phyloP scores from a whole-genome alignment of 345 rosid genomes.

The Citrus hindsii region DNA sequence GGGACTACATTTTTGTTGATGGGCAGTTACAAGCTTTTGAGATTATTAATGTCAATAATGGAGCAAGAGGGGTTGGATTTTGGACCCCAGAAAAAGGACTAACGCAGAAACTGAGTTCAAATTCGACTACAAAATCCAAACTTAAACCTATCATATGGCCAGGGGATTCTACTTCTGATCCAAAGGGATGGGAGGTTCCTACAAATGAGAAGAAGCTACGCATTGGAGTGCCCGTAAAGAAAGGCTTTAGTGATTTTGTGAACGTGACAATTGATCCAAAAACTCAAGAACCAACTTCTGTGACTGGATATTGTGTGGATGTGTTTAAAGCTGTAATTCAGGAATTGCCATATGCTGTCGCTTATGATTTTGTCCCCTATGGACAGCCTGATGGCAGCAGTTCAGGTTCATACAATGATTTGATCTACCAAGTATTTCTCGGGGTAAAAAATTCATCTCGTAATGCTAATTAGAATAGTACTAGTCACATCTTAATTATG shows the following conservation, averaged over 20 bases:
- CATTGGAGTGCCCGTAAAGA: conserved; percentile 42
- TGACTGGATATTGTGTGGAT: conserved; percentile 40
- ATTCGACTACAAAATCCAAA: conserved; percentile 21
- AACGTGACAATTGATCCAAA: conserved; percentile 26
- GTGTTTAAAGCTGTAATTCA: conserved; percentile 40
- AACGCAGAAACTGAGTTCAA: conserved; percentile 10
- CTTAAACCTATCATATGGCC: conserved; percentile 39
- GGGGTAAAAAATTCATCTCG: conserved; percentile 19
- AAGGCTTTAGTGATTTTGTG: conserved; percentile 36
- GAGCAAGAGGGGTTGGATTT: conserved; percentile 36
- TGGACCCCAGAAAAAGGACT: conserved; percentile 45
- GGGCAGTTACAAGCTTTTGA: conserved; percentile 35
- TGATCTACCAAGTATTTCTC: conserved; percentile 40
- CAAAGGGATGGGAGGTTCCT: conserved; percentile 51
- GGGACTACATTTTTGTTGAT: conserved; percentile 28
- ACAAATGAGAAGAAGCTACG: conserved; percentile 37
- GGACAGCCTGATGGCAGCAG: conserved; percentile 13
- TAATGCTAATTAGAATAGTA: not conserved
- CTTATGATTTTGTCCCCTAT: conserved; percentile 31
- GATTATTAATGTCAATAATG: conserved; percentile 39
- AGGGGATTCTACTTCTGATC: conserved; percentile 28
- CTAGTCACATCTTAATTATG: not conserved
- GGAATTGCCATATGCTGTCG: conserved; percentile 39
- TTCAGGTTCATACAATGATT: conserved; percentile 33
- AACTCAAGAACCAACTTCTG: not conserved